Evolutionary conservation across 495 filamentous ascomycete species (phyloP).

Genomic region (Arthonia radiata): DNA sequence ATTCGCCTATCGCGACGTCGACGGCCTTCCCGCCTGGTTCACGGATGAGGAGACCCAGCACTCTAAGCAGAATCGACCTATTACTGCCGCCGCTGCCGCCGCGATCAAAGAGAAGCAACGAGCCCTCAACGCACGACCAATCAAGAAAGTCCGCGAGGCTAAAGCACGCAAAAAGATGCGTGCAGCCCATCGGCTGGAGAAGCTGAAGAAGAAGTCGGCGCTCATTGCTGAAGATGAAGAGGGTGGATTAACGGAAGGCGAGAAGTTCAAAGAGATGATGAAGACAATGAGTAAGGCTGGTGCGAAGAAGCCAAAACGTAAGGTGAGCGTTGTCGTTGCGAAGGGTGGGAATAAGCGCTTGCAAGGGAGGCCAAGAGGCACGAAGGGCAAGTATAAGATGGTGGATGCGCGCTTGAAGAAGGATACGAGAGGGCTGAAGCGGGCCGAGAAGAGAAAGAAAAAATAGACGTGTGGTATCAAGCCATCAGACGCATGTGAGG

Average conservation of each 20-base stretch:
- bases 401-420: conserved; percentile 95
- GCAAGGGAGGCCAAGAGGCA: conserved; percentile 49
- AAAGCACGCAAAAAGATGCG: conserved; percentile 93
- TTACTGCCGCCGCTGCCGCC: conserved; percentile 63
- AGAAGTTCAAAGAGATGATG: conserved; percentile 68
- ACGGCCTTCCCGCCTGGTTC: conserved; percentile 96
- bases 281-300: conserved; percentile 57
- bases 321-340: conserved; percentile 78
- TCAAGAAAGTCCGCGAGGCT: conserved; percentile 97
- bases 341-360: conserved; percentile 65
- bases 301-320: conserved; percentile 64
- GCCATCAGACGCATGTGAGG: too few species aligned
- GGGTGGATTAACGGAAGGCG: conserved; percentile 75
- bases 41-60: conserved; percentile 74
- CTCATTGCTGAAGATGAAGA: conserved; percentile 61
- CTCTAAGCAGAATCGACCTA: conserved; percentile 61
- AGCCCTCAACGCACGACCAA: conserved; percentile 83
- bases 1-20: conserved; percentile 66
- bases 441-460: conserved; percentile 42
- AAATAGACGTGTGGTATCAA: too few species aligned
- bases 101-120: conserved; percentile 93
- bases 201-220: conserved; percentile 82
- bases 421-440: conserved; percentile 81
- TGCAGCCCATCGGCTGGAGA: conserved; percentile 71
- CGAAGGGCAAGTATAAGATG: conserved; percentile 98